Evolutionary conservation across 352 stramenopile species (phyloP), one percentile per base, ranked within the genome.

Genomic region (Pythium insidiosum): DNA sequence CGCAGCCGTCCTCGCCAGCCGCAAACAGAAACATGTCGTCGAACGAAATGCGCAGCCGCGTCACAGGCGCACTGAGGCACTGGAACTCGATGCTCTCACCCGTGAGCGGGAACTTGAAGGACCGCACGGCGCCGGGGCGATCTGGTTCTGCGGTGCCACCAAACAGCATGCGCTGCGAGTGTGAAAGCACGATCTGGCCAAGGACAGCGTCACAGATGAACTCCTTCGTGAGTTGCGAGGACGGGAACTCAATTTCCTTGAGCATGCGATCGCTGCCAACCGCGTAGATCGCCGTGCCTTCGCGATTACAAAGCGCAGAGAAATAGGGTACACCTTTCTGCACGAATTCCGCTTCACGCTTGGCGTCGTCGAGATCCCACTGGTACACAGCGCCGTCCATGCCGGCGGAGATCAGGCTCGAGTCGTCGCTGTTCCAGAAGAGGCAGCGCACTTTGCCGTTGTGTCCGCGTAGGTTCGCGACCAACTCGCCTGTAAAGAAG

Each of bases 361-460:
- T 96, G 37, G 73, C 82, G 33, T 96, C 87, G 31, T 95, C 85
- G 23, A 96, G 62, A 38, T 97, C 76, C 92, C 92, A 98, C 37
- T 91, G 69, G 53, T 97, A 97, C 21, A 98, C 82, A 7, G 88
- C 92, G 38, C 92, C 92, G 54, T 97, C 92, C 58, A 94, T 72
- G 12, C 92, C 90, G 11, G 84, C 87, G 15, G 77, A 93, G 28
- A 97, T 67, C 16, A 98, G 53, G 6, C 66, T 74, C 35, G 70
- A 77, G 68, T 96, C 89, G 55, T 96, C 81, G 15, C 63, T 50
- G 48, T 86, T 88, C 84, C 84, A 98, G 50, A 66, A 77, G 12
- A 98, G 45, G 43, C 77, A 83, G 13, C 77, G 80, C 25, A 97
- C 82, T 61, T 97, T 97, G 56, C 83, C 82, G 51, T 96, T 97